Evolutionary conservation across 1,139 yeast genomes (phyloP), one percentile per base, ranked within the genome.

Genomic region (Geotrichum histeridarum): DNA sequence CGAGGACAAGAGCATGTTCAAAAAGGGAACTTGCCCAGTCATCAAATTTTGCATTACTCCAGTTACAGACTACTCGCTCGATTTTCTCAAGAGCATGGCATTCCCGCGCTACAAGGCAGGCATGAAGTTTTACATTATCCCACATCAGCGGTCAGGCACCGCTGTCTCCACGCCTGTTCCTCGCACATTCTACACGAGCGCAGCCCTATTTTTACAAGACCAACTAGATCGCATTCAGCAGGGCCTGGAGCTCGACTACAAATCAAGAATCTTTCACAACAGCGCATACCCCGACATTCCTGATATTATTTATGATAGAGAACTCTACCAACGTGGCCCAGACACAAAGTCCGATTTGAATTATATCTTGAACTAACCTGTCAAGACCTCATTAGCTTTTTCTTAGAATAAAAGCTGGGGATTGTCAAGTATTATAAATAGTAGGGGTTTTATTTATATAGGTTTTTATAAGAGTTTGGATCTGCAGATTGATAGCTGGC

Each of bases 21-120:
- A 55, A 35, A 45, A 38, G 36, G 57, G 57, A n/a, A 55, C 57
- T 7, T 55, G 57, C 37, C 57, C 57, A n/a, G 57, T 55, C 3
- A 51, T 55, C 41, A 55, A 55, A 41, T 55, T 55, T 33, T 43
- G 33, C 31, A 41, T 55, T 17, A 48, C 57, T 1, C 57, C 57
- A 4, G 54, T 55, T 9, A 39, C 45, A 12, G 55, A 55, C 32
- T 55, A 32, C 30, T 43, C 53, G 9, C 42, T 55, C 17, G 54
- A 50, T 42, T 55, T 39, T 38, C 46, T 55, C 39, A 55, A 55
- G 39, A 48, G 54, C 37, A 55, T 55, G 51, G 57, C 57, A 4
- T 52, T 52, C 44, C 57, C 57, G 12, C 51, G 57, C 18, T 55
- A 55, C 50, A 55, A 55, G 31, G 57, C 57, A 8, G 47, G 51